Evolutionary conservation across 441 rosid species (phyloP), one percentile per base, ranked within the genome.

Genomic region (Biscutella laevigata): DNA sequence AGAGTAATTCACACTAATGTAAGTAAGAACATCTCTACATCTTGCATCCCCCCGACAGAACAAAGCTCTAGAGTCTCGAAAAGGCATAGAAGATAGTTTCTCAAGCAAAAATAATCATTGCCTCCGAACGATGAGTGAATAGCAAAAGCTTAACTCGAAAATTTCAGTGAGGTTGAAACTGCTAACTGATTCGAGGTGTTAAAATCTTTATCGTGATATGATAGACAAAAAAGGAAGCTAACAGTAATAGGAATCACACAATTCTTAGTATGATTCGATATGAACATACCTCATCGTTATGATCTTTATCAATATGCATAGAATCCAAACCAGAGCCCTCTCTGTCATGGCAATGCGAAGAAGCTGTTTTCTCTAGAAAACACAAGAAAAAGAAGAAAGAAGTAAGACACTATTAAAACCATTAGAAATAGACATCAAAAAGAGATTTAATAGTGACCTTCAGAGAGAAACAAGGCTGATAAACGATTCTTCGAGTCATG

Each of bases 251-350:
- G 0, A 45, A 10, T 2, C 44, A 13, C 13, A 9, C 3, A 20
- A 7, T 28, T n/a, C 10, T 10, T 38, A 26, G 22, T 29, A 8
- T 29, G 15, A 4, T 37, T 10, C 30, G 30, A 37, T 5, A 15
- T 8, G 27, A 44, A 10, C 15, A 11, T 39, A 89, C 95, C 94
- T 83, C 82, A 39, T 81, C 73, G 22, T 62, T 70, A 2, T 83
- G 75, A 58, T 48, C 84, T 61, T 77, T 73, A 29, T 60, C 60
- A 29, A 71, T 74, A 21, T 58, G 64, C 1, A 75, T 66, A 70
- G 78, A 77, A 24, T 27, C 71, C 6, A 36, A 61, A 66, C 11
- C n/a, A 42, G 28, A 34, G 45, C 34, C 15, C 10, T 56, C 71
- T 39, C 15, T 38, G 5, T 61, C 64, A 40, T 43, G 53, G 20